Percentiles rank a stretch among this genome's conserved stretches.
Evolutionary conservation across 2,329 filamentous ascomycete species (phyloP).

Genomic region (Cercospora citrullina): DNA sequence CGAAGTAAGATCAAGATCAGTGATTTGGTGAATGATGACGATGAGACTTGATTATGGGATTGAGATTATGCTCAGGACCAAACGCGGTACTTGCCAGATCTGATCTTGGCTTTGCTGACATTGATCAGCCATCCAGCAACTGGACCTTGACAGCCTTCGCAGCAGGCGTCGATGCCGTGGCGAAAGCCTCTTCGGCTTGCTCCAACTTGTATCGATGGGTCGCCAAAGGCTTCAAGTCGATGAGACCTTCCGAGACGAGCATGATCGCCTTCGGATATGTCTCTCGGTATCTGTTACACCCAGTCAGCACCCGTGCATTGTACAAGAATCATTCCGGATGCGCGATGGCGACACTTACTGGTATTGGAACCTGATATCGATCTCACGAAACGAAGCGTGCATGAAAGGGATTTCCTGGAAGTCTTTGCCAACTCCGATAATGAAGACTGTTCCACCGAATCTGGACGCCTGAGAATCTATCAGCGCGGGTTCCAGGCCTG

Average conservation of each 20-base stretch:
- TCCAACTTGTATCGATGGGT: conserved; percentile 43
- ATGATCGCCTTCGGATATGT: conserved; percentile 47
- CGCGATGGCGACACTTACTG: conserved; percentile 21
- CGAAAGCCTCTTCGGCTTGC: conserved; percentile 42
- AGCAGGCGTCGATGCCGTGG: conserved; percentile 40
- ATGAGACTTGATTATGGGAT: conserved; percentile 14
- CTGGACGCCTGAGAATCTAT: conserved; percentile 28
- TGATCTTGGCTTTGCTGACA: not conserved
- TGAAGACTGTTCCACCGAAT: conserved; percentile 43
- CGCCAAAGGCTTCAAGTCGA: conserved; percentile 43
- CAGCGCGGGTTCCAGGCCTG: no score
- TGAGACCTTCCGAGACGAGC: conserved; percentile 42
- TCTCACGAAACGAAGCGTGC: conserved; percentile 41
- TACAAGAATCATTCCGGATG: no score
- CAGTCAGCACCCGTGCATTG: not conserved
- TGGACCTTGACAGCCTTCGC: conserved; percentile 42
- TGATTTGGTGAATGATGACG: conserved; percentile 33
- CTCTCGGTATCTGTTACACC: conserved; percentile 36
- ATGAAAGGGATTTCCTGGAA: conserved; percentile 44
- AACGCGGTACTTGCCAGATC: no score
- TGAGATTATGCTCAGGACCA: not conserved
- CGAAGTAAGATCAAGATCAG: conserved; percentile 34
- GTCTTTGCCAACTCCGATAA: conserved; percentile 42
- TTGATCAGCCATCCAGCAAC: conserved; percentile 33
- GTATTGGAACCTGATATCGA: conserved; percentile 45